Conservation (phyloP, 495 filamentous ascomycete genomes). For the Staphylotrichum tortipilum region DNA sequence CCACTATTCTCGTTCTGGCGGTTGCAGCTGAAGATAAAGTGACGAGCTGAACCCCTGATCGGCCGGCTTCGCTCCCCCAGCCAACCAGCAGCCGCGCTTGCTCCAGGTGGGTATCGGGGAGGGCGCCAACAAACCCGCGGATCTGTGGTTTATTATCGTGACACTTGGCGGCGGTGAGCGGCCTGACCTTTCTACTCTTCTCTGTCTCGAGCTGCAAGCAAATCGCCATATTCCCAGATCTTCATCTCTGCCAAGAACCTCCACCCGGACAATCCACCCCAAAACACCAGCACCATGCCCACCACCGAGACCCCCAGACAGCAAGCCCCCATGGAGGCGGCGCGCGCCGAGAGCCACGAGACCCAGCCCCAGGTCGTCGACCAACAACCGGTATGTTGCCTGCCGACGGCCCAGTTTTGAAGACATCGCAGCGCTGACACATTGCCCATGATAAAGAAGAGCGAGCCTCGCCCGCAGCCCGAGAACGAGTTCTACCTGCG, state of each 20-base stretch:
- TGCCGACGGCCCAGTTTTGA: not conserved
- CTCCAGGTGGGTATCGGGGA: not conserved
- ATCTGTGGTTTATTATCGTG: not conserved
- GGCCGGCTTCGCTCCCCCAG: not conserved
- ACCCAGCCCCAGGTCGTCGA: not conserved
- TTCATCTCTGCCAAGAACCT: too few relatives aligned
- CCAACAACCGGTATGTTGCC: slow-evolving; percentile 7
- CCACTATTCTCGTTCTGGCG: too few relatives aligned
- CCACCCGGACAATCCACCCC: too few relatives aligned
- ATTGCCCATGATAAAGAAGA: not conserved
- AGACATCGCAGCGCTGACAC: not conserved
- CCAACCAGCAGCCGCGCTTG: not conserved
- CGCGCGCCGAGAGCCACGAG: not conserved
- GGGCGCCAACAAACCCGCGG: not conserved
- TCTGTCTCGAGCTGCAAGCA: not conserved
- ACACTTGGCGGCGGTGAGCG: not conserved
- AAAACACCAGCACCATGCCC: slow-evolving; percentile 14
- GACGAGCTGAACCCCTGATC: too few relatives aligned
- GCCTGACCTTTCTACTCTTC: too few relatives aligned
- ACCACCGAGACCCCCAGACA: slow-evolving; percentile 14
- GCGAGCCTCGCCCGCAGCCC: slow-evolving; percentile 4
- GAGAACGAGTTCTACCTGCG: slow-evolving; percentile 10
- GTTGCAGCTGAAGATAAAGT: not conserved
- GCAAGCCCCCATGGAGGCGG: slow-evolving; percentile 21
- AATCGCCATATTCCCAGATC: too few relatives aligned